phyloP scores from a whole-genome alignment of 768 basidiomycete species.

The Scleroderma bovista region DNA sequence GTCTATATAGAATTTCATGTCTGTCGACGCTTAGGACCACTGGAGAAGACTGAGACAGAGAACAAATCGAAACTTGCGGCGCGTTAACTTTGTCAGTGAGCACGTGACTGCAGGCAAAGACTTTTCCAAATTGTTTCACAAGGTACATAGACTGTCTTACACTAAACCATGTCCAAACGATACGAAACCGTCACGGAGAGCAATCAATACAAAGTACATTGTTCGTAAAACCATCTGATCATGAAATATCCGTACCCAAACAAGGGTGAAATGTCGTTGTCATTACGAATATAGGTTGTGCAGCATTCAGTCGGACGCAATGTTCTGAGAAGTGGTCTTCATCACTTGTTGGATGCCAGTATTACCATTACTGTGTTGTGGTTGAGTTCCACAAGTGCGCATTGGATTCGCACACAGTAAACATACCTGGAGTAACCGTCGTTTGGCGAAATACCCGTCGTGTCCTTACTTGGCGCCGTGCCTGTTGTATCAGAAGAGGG shows the following conservation, averaged over 20 bases:
- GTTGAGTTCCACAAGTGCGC: neutral
- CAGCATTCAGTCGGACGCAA: constrained; percentile 23
- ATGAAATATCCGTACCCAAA: neutral
- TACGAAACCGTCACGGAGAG: too few relatives aligned
- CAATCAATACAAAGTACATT: too few relatives aligned
- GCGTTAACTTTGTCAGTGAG: neutral
- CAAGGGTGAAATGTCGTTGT: too few relatives aligned
- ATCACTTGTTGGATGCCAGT: constrained; percentile 26
- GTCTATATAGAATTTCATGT: constrained; percentile 81
- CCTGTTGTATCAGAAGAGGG: constrained; percentile 29
- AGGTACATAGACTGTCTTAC: too few relatives aligned
- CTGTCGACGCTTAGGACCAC: too few relatives aligned
- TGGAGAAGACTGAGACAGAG: too few relatives aligned
- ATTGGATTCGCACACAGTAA: neutral
- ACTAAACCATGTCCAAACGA: too few relatives aligned
- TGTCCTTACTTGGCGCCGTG: constrained; percentile 23
- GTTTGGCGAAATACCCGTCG: constrained; percentile 52
- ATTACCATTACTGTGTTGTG: constrained; percentile 20
- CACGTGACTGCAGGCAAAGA: neutral
- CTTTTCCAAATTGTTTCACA: too few relatives aligned
- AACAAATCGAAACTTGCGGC: too few relatives aligned
- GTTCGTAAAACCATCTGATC: neutral
- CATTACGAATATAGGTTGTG: too few relatives aligned
- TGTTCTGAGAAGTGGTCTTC: constrained; percentile 29
- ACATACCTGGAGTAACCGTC: constrained; percentile 52